Conservation (phyloP, 2,329 filamentous ascomycete genomes). For the Fusarium cyanostomum region DNA sequence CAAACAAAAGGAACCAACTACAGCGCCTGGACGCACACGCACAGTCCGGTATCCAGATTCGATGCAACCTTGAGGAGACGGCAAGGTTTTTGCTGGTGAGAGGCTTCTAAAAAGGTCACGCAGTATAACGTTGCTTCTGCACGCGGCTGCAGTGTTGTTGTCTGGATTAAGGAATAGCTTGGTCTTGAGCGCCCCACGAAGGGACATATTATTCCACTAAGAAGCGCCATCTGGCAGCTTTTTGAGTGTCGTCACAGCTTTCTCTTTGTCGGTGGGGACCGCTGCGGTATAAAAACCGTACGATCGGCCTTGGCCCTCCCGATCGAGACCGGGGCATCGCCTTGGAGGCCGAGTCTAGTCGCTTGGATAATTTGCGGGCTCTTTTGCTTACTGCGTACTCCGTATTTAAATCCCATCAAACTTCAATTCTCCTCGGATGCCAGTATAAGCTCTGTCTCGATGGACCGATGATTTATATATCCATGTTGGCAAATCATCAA, state of each 20-base stretch:
- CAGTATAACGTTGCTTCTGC: conserved; percentile 23
- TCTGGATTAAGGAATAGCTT: conserved; percentile 19
- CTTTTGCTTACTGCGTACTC: too few relatives aligned
- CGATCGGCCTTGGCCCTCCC: conserved; percentile 20
- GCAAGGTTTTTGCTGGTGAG: conserved; percentile 10
- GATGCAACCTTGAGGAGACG: conserved; percentile 18
- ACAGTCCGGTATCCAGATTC: conserved; percentile 15
- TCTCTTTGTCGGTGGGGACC: conserved; percentile 21
- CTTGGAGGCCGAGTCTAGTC: conserved; percentile 4
- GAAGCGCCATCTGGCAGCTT: background rate
- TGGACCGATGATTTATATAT: too few relatives aligned
- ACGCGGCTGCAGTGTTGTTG: conserved; percentile 22
- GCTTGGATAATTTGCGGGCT: conserved; percentile 15
- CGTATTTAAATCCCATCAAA: background rate
- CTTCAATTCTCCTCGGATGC: background rate
- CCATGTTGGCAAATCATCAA: too few relatives aligned
- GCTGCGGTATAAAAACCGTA: conserved; percentile 15
- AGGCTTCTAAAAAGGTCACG: conserved; percentile 11
- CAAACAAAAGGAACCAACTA: conserved; percentile 6
- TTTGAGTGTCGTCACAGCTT: conserved; percentile 21
- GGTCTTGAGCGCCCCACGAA: background rate
- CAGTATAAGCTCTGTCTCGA: background rate
- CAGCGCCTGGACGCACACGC: conserved; percentile 13
- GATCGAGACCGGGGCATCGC: conserved; percentile 8
- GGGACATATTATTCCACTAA: background rate